Conservation (phyloP, 208 protist species). For the Trypanosoma congolense region DNA sequence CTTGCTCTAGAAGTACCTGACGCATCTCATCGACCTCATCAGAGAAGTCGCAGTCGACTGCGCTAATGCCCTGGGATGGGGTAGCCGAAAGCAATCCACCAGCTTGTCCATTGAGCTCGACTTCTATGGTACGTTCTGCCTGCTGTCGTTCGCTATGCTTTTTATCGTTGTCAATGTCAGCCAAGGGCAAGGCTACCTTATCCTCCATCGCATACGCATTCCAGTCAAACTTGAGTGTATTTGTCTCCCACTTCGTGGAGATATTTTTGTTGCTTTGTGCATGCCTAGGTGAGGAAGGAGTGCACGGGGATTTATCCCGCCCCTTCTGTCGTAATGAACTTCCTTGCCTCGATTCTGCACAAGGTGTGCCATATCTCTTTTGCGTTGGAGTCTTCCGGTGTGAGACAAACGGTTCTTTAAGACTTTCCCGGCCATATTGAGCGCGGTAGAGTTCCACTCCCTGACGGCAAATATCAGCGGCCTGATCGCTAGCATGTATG, state of each 20-base stretch:
- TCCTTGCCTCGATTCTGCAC: background rate
- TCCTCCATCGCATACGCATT: constrained; percentile 26
- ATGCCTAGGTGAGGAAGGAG: constrained; percentile 2
- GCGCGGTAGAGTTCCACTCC: constrained; percentile 69
- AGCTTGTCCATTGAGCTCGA: constrained; percentile 50
- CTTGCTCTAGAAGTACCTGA: constrained; percentile 80
- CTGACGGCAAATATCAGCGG: constrained; percentile 69
- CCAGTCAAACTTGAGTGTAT: constrained; percentile 38
- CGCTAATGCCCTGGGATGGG: constrained; percentile 31
- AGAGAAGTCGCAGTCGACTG: constrained; percentile 76
- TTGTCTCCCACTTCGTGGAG: constrained; percentile 2
- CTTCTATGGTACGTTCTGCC: constrained; percentile 71
- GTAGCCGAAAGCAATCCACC: constrained; percentile 57
- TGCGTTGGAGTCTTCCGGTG: background rate
- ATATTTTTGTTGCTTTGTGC: background rate
- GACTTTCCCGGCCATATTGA: constrained; percentile 51
- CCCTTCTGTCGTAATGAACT: background rate
- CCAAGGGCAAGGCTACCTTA: constrained; percentile 13
- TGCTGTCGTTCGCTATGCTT: constrained; percentile 33
- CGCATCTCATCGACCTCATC: constrained; percentile 62
- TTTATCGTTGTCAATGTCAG: constrained; percentile 21
- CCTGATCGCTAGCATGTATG: constrained; percentile 51
- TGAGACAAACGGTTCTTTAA: constrained; percentile 29
- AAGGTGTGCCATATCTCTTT: background rate
- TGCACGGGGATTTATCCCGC: background rate